Conservation (phyloP, 768 basidiomycete genomes). For the Naganishia kalamii region DNA sequence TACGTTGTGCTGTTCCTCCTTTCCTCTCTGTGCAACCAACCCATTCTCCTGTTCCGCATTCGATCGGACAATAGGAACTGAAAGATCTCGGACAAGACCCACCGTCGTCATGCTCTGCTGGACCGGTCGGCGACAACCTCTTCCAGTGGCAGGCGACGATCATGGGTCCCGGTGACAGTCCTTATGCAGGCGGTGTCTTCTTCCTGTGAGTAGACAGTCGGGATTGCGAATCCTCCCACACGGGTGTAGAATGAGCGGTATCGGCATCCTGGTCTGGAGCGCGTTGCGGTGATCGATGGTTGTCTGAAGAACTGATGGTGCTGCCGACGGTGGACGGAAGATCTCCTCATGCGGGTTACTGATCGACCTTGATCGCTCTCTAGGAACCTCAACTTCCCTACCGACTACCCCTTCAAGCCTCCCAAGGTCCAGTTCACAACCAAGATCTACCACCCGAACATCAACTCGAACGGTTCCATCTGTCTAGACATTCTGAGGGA, state of each 20-base stretch:
- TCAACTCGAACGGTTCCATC: conserved; percentile 99
- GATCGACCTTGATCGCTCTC: background rate
- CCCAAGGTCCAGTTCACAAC: conserved; percentile 99
- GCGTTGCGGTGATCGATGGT: too few relatives aligned
- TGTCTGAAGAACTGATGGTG: too few relatives aligned
- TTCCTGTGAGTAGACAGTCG: conserved; percentile 53
- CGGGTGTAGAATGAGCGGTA: too few relatives aligned
- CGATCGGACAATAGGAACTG: conserved; percentile 65
- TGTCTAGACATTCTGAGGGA: conserved; percentile 97
- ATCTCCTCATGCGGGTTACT: conserved; percentile 25
- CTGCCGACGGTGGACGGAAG: too few relatives aligned
- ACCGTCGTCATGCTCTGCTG: conserved; percentile 98
- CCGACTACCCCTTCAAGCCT: conserved; percentile 99
- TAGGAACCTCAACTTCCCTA: conserved; percentile 60
- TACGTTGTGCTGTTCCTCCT: background rate
- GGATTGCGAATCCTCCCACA: too few relatives aligned
- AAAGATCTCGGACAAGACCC: conserved; percentile 98
- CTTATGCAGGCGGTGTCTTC: conserved; percentile 98
- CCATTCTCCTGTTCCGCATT: background rate
- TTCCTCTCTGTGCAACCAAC: background rate
- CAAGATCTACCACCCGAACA: conserved; percentile 99
- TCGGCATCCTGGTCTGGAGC: too few relatives aligned
- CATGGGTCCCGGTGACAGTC: conserved; percentile 96
- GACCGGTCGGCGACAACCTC: conserved; percentile 95
- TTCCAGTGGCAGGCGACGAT: conserved; percentile 99